Evolutionary conservation across 176 grass and related monocot species (phyloP).

Genomic region (Raddia distichophylla): DNA sequence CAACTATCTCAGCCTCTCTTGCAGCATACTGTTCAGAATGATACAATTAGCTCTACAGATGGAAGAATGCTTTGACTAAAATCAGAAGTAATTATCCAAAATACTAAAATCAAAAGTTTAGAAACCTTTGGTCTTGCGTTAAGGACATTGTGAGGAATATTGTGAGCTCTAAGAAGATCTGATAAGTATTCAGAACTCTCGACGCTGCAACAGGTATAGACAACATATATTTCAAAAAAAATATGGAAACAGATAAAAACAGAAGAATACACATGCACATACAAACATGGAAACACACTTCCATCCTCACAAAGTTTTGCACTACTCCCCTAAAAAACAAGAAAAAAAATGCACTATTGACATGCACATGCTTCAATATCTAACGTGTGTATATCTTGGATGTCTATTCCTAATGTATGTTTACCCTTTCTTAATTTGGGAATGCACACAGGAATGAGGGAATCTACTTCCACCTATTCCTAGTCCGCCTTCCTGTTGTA

Average conservation of each 20-base stretch:
- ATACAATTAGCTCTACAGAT: slow-evolving; percentile 32
- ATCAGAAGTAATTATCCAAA: slow-evolving; percentile 33
- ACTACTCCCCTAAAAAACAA: not conserved
- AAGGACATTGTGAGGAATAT: slow-evolving; percentile 95
- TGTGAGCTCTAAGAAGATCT: slow-evolving; percentile 71
- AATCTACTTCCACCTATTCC: not conserved
- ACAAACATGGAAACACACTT: slow-evolving; percentile 4
- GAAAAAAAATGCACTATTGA: not conserved
- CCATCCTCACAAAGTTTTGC: slow-evolving; percentile 1
- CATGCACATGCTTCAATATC: not conserved
- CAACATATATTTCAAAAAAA: slow-evolving; percentile 33
- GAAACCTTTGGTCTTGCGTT: slow-evolving; percentile 95
- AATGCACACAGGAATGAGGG: not conserved
- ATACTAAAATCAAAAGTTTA: slow-evolving; percentile 35
- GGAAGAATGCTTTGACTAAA: slow-evolving; percentile 28
- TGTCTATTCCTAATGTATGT: not conserved
- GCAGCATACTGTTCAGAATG: slow-evolving; percentile 77
- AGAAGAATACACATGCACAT: not conserved
- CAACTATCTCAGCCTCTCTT: slow-evolving; percentile 95
- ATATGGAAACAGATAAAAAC: not conserved
- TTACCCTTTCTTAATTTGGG: not conserved
- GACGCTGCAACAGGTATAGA: slow-evolving; percentile 62
- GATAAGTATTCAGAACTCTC: slow-evolving; percentile 97
- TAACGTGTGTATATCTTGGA: not conserved
- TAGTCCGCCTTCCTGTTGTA: not conserved